These are phyloP conservation scores for Suillus fuscotomentosus DNA, from an alignment of 768 basidiomycete species.

Conservation along the genomic window DNA sequence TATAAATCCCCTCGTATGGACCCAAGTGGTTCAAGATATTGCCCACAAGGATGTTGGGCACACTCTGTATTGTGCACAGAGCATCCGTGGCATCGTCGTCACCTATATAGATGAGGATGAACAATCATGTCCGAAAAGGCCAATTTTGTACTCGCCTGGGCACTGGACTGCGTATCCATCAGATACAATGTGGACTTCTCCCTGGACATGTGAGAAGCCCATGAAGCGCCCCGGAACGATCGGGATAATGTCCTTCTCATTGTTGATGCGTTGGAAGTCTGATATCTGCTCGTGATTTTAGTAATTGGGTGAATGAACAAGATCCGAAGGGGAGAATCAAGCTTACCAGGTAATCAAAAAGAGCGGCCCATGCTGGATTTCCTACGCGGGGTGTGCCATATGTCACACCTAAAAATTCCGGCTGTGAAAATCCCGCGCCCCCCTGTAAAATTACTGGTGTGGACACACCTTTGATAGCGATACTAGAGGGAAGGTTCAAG, in stretches of 20 bases:
- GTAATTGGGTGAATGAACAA: not conserved
- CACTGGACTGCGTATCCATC: constrained; percentile 38
- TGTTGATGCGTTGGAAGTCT: constrained; percentile 28
- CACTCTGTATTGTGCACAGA: constrained; percentile 52
- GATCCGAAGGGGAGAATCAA: not conserved
- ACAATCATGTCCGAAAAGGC: not conserved
- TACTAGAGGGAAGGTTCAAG: constrained; percentile 43
- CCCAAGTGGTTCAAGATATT: constrained; percentile 58
- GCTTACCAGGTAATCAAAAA: constrained; percentile 26
- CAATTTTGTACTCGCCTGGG: constrained; percentile 29
- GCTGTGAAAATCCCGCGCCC: not conserved
- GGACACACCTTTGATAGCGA: constrained; percentile 24
- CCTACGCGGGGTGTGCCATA: constrained; percentile 31
- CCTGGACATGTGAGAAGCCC: constrained; percentile 42
- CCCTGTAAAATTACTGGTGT: not conserved
- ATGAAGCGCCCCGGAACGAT: constrained; percentile 52
- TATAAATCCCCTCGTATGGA: constrained; percentile 51
- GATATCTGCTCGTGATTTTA: constrained; percentile 13
- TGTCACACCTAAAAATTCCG: constrained; percentile 15
- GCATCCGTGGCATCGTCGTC: constrained; percentile 55
- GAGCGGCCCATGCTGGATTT: constrained; percentile 25
- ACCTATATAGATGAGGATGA: constrained; percentile 26
- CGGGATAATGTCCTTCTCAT: constrained; percentile 47
- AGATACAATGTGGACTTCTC: constrained; percentile 44
- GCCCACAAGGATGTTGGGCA: constrained; percentile 51